Evolutionary conservation across 768 basidiomycete genomes (phyloP), one percentile per base, ranked within the genome.

Genomic region (Megacollybia marginata): DNA sequence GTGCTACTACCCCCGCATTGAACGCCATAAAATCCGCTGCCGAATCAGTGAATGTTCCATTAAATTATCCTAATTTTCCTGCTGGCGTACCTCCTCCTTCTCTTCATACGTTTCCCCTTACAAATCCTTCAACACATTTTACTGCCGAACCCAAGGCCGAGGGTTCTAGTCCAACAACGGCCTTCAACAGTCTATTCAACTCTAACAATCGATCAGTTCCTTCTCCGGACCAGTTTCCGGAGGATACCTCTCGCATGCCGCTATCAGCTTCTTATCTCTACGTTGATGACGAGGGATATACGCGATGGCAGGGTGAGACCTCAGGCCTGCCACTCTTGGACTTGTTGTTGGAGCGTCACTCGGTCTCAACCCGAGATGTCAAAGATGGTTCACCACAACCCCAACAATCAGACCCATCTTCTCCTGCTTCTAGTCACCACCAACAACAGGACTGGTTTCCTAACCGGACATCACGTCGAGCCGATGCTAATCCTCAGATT

Each of bases 251-350:
- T 11, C 76, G 80, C 23, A 76, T 82, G 66, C 80, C 83, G 0
- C 63, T 89, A 40, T 78, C 83, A 0, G 84, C 87, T 2, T 88
- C 87, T 0, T 92, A 92, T 62, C 75, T 92, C 33, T 92, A 92
- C 61, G 82, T 88, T 52, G 89, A 92, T 54, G 88, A 92, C 59
- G 88, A 91, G 62, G 89, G 89, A 2, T 87, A 83, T 60, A 88
- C 89, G 0, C 71, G 89, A 50, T 92, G 89, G 89, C 89, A 92
- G 68, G 92, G 93, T 31, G 92, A 94, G 59, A 91, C 91, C 1
- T 94, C 92, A 4, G 92, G 93, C 20, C 76, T 95, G 0, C 93
- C 93, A 5, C 77, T 95, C 4, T 77, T 94, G 23, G 89, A 94
- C 62, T 68, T 91, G 8, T 71, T 96, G 23, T 79, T 90, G 28